Evolutionary conservation across 345 rosid genomes (phyloP).

Genomic region (Hirschfeldia incana): DNA sequence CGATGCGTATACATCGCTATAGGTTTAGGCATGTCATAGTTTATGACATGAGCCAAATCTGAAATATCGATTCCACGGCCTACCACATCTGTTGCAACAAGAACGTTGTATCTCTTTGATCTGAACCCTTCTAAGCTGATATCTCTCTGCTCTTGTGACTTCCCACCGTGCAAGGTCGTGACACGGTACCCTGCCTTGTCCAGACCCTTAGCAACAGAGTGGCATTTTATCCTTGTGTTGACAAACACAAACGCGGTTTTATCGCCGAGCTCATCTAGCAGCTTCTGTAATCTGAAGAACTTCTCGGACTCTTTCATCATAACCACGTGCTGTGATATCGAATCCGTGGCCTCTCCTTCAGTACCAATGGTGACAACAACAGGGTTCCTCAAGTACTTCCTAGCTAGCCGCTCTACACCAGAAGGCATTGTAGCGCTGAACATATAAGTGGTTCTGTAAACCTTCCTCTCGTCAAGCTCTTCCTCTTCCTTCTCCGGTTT

Average conservation of each 20-base stretch:
- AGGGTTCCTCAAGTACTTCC: constrained; percentile 93
- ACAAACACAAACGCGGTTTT: constrained; percentile 92
- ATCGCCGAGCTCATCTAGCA: constrained; percentile 84
- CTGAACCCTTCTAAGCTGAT: constrained; percentile 87
- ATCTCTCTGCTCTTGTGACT: constrained; percentile 94
- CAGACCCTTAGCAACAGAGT: constrained; percentile 74
- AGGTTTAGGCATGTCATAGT: constrained; percentile 85
- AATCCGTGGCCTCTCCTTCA: constrained; percentile 87
- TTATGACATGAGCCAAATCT: constrained; percentile 90
- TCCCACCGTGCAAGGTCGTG: constrained; percentile 89
- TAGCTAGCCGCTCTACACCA: constrained; percentile 86
- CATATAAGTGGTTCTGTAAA: constrained; percentile 43
- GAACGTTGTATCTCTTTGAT: constrained; percentile 81
- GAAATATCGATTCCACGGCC: constrained; percentile 96
- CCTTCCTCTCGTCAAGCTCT: constrained; percentile 85
- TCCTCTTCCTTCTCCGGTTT: constrained; percentile 97
- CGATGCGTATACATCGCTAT: constrained; percentile 93
- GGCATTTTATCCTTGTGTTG: constrained; percentile 83
- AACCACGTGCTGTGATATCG: constrained; percentile 78
- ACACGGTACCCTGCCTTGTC: constrained; percentile 85
- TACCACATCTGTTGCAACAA: constrained; percentile 93
- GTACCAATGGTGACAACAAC: constrained; percentile 94
- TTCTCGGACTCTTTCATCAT: constrained; percentile 92
- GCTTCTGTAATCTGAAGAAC: constrained; percentile 57
- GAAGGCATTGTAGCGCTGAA: constrained; percentile 92